Evolutionary conservation across 116 monocot species (phyloP).

Genomic region (Papilionanthe hybrid): DNA sequence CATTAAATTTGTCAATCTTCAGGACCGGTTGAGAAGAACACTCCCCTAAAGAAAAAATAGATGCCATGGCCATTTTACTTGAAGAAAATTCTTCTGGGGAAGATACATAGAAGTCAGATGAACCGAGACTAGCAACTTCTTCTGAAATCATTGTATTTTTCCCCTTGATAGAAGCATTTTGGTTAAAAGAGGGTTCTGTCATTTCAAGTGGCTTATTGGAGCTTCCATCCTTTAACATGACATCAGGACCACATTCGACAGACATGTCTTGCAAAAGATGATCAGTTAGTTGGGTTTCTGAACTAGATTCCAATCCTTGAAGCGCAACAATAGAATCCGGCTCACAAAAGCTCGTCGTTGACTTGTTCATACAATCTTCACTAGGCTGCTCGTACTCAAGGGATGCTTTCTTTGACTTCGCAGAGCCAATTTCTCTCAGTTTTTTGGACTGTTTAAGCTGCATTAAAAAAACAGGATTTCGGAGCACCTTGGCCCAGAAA

Average conservation of each 20-base stretch:
- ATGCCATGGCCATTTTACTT: too few relatives aligned
- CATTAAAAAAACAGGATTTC: conserved; percentile 38
- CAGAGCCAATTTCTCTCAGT: conserved; percentile 17
- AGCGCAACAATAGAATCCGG: conserved; percentile 2
- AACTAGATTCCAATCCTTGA: conserved; percentile 5
- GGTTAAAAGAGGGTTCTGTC: neutral
- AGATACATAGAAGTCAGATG: too few relatives aligned
- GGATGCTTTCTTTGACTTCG: conserved; percentile 30
- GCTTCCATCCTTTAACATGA: conserved; percentile 7
- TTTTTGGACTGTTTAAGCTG: conserved; percentile 36
- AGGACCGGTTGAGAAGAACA: neutral
- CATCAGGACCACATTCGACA: conserved; percentile 8
- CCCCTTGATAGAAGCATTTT: conserved; percentile 7
- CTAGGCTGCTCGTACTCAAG: conserved; percentile 25
- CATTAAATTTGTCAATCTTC: neutral
- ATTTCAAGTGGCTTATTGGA: neutral
- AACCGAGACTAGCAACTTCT: conserved; percentile 6
- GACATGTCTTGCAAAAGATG: conserved; percentile 18
- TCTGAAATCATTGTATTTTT: conserved; percentile 19
- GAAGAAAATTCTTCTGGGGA: too few relatives aligned
- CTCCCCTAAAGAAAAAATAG: neutral
- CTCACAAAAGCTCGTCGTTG: conserved; percentile 2
- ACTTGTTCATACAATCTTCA: neutral
- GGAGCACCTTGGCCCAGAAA: conserved; percentile 58
- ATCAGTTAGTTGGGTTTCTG: neutral